Base-by-base conservation (phyloP, 2,329 filamentous ascomycete species). In the Diaporthe destruens region DNA sequence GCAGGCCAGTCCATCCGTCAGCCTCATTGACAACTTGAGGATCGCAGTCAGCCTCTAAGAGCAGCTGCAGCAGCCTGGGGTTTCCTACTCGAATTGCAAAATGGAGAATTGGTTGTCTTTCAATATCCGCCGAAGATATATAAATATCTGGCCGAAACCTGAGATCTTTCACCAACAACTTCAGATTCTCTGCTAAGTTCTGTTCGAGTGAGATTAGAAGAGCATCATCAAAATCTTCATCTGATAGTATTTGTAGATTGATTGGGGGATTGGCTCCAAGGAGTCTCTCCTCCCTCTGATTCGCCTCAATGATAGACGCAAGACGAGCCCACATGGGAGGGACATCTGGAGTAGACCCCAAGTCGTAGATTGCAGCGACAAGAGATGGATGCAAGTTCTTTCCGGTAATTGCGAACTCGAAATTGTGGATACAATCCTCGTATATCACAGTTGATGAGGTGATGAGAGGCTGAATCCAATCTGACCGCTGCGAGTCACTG, bases 61-160 rank as follows among this genome's bases (percentile, higher is more conserved):
- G 12, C 0, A 56, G 0, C 1, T 39, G 0, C 7, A 39, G 1
- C 2, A n/a, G n/a, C 2, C 16, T 16, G 20, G 23, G 0, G 2
- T 1, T 36, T 8, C 2, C 20, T 2, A 2, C 0, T n/a, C 1
- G 2, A 4, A 56, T 16, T 36, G 54, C 54, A 11, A 36, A 56
- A 1, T 56, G 32, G 0, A 56, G 32, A 3, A 56, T 23, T 1
- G 54, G 32, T 0, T 1, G 4, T 1, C 1, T 3, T 8, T 3
- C 0, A 11, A 1, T 4, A n/a, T 8, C 20, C 14, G 16, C 42
- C 3, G 5, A 14, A 0, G 5, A 2, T 36, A 56, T 39, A 5
- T 8, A 16, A 1, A 8, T 1, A 3, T 36, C 9, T 3, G 20
- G 9, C 0, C 9, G 54, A n/a, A 56, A 36, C 12, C 54, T 56